Base-by-base conservation (phyloP, 75 land plant genomes). In the Pseudotsuga menziesii region DNA sequence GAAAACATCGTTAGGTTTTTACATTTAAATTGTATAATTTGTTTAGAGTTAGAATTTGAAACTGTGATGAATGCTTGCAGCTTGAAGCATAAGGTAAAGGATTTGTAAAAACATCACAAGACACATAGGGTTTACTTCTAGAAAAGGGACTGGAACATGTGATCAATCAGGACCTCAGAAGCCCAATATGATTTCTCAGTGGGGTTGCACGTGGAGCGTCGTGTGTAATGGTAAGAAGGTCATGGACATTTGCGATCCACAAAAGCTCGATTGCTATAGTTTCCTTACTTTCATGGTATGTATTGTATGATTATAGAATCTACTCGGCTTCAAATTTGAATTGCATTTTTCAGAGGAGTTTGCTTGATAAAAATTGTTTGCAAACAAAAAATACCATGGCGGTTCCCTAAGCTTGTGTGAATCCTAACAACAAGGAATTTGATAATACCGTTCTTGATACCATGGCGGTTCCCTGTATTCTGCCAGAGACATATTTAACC, bases 91-190 rank as follows among this genome's bases (percentile, higher is more conserved):
- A 92, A 77, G 87, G 90, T 15, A 89, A 81, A 78, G 84, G 81
- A 32, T 92, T 92, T 73, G 90, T 90, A 72, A 75, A 71, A 82
- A 91, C 95, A 72, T 89, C 98, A 20, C 78, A 76, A 71, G 90
- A 88, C 81, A 91, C 93, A 13, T 95, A 89, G 91, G 81, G 56
- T 56, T 81, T 89, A 72, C 88, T 95, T 39, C 78, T 80, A 76
- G 64, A 35, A 52, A 59, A 61, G 69, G 77, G 82, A 41, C 84
- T 92, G 85, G 91, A 82, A 60, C 19, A 74, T 69, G 61, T 95
- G 58, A 87, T 92, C 23, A 91, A 89, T 32, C 82, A 92, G 4
- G 98, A 95, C 82, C 84, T 95, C 22, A 95, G 93, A 6, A 89
- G 90, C 74, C 64, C 95, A 9, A 58, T 95, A 2, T 91, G 95